phyloP scores from a whole-genome alignment of 331 rosid species.

The Rhamnella rubrinervis region DNA sequence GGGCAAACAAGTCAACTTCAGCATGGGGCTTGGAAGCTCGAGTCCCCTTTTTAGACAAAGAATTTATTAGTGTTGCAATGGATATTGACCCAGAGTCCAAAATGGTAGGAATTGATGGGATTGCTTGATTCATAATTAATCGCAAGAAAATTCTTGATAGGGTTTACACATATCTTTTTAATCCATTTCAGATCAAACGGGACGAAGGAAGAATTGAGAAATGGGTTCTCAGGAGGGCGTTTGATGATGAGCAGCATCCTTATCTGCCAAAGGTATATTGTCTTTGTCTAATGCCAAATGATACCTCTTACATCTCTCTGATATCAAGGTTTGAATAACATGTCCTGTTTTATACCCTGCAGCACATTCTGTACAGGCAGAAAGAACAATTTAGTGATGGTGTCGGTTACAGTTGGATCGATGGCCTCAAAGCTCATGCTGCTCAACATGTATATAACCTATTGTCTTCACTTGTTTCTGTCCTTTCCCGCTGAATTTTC shows the following conservation, averaged over 20 bases:
- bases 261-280: slow-evolving; percentile 77
- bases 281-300: not conserved
- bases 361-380: slow-evolving; percentile 91
- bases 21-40: slow-evolving; percentile 98
- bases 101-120: slow-evolving; percentile 43
- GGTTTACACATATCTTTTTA: not conserved
- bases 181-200: slow-evolving; percentile 54
- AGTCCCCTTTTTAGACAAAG: slow-evolving; percentile 91
- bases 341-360: slow-evolving; percentile 30
- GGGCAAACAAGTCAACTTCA: slow-evolving; percentile 88
- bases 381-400: slow-evolving; percentile 98
- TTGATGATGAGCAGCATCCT: slow-evolving; percentile 82
- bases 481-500: not conserved
- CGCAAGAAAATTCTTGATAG: not conserved
- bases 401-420: slow-evolving; percentile 98
- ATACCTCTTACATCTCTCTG: not conserved
- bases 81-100: slow-evolving; percentile 73
- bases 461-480: slow-evolving; percentile 3
- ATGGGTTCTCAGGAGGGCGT: slow-evolving; percentile 84
- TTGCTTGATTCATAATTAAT: not conserved
- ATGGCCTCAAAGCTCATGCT: slow-evolving; percentile 89
- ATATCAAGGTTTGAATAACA: slow-evolving; percentile 20
- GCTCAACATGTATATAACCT: slow-evolving; percentile 61
- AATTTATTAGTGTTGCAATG: slow-evolving; percentile 75
- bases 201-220: slow-evolving; percentile 85